Evolutionary conservation across 129 eudicot species (phyloP).

Genomic region (Deinandra increscens): DNA sequence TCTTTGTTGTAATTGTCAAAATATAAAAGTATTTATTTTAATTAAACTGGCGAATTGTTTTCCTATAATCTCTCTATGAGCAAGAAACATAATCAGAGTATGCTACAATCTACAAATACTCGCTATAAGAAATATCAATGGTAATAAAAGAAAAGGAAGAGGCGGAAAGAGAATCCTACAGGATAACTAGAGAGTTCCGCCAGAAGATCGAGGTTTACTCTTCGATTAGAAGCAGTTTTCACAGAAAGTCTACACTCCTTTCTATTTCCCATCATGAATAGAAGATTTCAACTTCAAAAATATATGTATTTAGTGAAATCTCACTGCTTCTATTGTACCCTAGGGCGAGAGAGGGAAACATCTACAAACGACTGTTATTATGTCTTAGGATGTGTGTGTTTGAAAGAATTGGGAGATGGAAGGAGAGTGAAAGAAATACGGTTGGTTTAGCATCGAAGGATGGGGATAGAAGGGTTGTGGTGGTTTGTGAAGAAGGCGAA

Average conservation of each 20-base stretch:
- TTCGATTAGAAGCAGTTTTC: conserved; percentile 52
- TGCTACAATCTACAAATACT: not conserved
- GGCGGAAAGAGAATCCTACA: not conserved
- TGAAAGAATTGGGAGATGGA: too few relatives aligned
- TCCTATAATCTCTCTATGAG: not conserved
- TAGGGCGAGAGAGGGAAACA: conserved; percentile 25
- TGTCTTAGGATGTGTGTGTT: too few relatives aligned
- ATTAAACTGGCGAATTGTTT: too few relatives aligned
- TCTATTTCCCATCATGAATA: conserved; percentile 64
- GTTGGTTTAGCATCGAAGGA: too few relatives aligned
- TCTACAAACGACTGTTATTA: too few relatives aligned
- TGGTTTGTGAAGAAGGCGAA: too few relatives aligned
- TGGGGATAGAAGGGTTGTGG: too few relatives aligned
- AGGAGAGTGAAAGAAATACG: too few relatives aligned
- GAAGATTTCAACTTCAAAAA: not conserved
- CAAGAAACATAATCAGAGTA: not conserved
- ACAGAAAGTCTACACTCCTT: conserved; percentile 83
- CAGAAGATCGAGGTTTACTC: conserved; percentile 94
- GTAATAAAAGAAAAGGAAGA: not conserved
- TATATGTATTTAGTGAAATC: conserved; percentile 6
- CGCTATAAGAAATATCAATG: not conserved
- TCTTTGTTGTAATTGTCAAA: too few relatives aligned
- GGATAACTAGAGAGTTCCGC: conserved; percentile 88
- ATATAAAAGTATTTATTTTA: too few relatives aligned
- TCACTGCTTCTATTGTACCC: conserved; percentile 14